Percentiles rank a stretch among this genome's conserved stretches.
Evolutionary conservation across 345 rosid species (phyloP).

Genomic region (Eucalyptus regnans): DNA sequence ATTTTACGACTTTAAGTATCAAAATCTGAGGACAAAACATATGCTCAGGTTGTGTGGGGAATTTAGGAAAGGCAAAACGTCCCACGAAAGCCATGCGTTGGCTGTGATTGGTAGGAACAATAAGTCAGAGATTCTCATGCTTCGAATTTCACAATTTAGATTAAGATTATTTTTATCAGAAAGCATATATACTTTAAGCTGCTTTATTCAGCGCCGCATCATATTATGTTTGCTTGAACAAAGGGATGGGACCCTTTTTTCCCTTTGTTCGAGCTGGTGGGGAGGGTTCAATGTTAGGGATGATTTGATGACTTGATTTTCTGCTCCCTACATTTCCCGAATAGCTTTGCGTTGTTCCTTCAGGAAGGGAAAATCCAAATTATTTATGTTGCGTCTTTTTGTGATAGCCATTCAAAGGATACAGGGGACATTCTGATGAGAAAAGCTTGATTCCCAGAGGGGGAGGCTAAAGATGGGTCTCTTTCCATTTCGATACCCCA

Average conservation of each 20-base stretch:
- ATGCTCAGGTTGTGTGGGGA: not conserved
- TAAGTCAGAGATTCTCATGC: not conserved
- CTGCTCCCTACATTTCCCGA: not conserved
- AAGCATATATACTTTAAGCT: not conserved
- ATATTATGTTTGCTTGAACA: not conserved
- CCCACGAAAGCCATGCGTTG: not conserved
- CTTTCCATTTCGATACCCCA: not conserved
- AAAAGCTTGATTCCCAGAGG: not conserved
- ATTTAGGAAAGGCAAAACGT: not conserved
- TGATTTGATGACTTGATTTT: not conserved
- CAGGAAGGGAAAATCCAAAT: not conserved
- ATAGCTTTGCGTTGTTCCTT: not conserved
- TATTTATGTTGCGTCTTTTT: not conserved
- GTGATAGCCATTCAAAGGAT: not conserved
- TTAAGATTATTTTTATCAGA: not conserved
- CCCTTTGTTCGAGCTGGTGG: not conserved
- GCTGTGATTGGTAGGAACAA: not conserved
- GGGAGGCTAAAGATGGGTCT: not conserved
- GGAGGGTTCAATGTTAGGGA: not conserved
- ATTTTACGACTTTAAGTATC: not conserved
- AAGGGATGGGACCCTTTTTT: not conserved
- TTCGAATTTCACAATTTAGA: not conserved
- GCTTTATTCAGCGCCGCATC: not conserved
- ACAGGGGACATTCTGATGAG: not conserved
- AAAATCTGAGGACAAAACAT: not conserved